Percentiles rank a stretch among this genome's conserved stretches.
phyloP scores from a whole-genome alignment of 2,329 filamentous ascomycete species.

The Diaporthe caulivora region DNA sequence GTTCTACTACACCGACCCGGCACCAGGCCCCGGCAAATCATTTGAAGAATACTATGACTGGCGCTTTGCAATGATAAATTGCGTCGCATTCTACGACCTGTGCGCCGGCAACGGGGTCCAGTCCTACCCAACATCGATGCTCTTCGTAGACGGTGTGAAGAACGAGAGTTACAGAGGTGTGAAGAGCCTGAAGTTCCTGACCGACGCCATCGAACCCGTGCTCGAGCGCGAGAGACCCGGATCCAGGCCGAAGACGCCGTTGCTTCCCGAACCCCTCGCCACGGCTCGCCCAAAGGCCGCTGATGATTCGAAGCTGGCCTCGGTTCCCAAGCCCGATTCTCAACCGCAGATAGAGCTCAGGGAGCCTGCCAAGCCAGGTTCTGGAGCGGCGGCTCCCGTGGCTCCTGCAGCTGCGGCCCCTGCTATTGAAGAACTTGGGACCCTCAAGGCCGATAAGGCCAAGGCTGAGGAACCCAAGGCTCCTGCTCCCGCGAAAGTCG shows the following conservation, averaged over 20 bases:
- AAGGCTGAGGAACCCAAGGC: slow-evolving; percentile 44
- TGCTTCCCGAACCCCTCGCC: slow-evolving; percentile 79
- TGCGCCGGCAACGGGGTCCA: slow-evolving; percentile 77
- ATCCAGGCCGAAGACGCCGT: slow-evolving; percentile 76
- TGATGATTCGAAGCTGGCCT: slow-evolving; percentile 34
- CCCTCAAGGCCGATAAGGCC: slow-evolving; percentile 36
- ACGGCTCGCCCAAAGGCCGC: slow-evolving; percentile 48
- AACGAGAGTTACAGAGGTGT: slow-evolving; percentile 74
- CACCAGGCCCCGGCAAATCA: slow-evolving; percentile 66
- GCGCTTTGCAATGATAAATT: slow-evolving; percentile 88
- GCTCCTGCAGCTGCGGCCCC: slow-evolving; percentile 27
- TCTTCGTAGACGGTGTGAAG: slow-evolving; percentile 84
- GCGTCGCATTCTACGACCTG: slow-evolving; percentile 83
- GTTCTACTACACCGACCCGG: slow-evolving; percentile 90
- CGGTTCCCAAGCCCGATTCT: slow-evolving; percentile 32
- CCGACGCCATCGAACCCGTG: slow-evolving; percentile 78
- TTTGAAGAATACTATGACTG: slow-evolving; percentile 91
- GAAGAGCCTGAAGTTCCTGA: slow-evolving; percentile 76
- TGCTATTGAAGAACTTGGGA: slow-evolving; percentile 34
- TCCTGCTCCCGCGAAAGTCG: slow-evolving; percentile 49
- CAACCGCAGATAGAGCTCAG: slow-evolving; percentile 45
- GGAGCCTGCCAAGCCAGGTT: slow-evolving; percentile 47
- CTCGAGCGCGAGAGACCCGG: slow-evolving; percentile 86
- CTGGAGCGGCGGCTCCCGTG: slow-evolving; percentile 4
- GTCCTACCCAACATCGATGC: slow-evolving; percentile 80